These are phyloP conservation scores for Mycena floridula DNA, from an alignment of 768 basidiomycete species.

Conservation along the genomic window DNA sequence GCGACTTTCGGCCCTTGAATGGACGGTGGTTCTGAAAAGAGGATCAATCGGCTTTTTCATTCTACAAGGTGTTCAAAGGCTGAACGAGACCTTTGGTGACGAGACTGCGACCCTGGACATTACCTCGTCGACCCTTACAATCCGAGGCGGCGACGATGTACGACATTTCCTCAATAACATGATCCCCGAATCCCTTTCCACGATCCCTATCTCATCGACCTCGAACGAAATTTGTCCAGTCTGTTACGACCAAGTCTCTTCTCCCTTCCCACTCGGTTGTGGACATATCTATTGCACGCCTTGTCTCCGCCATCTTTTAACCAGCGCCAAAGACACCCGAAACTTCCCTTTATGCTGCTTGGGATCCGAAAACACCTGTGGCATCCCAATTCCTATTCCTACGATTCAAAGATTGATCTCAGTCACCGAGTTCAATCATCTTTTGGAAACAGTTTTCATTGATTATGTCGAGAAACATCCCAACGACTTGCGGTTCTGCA, in stretches of 20 bases:
- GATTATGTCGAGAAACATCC: constrained; percentile 49
- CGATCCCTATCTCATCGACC: constrained; percentile 1
- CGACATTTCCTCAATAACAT: constrained; percentile 38
- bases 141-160: constrained; percentile 54
- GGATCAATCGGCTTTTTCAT: constrained; percentile 44
- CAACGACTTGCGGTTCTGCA: constrained; percentile 57
- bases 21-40: constrained; percentile 29
- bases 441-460: constrained; percentile 50
- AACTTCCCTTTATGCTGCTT: constrained; percentile 61
- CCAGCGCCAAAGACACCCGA: constrained; percentile 27
- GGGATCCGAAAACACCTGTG: constrained; percentile 52
- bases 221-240: constrained; percentile 37
- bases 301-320: constrained; percentile 43
- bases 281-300: constrained; percentile 44
- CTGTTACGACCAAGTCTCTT: constrained; percentile 39
- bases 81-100: constrained; percentile 50
- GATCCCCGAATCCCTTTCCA: constrained; percentile 33
- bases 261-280: constrained; percentile 38
- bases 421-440: constrained; percentile 39
- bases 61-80: constrained; percentile 37
- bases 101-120: constrained; percentile 44
- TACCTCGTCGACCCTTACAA: constrained; percentile 30
- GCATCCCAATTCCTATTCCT: constrained; percentile 44
- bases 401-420: constrained; percentile 46
- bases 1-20: constrained; percentile 38